phyloP scores from a whole-genome alignment of 2,329 filamentous ascomycete species.

The Westerdykella ornata region DNA sequence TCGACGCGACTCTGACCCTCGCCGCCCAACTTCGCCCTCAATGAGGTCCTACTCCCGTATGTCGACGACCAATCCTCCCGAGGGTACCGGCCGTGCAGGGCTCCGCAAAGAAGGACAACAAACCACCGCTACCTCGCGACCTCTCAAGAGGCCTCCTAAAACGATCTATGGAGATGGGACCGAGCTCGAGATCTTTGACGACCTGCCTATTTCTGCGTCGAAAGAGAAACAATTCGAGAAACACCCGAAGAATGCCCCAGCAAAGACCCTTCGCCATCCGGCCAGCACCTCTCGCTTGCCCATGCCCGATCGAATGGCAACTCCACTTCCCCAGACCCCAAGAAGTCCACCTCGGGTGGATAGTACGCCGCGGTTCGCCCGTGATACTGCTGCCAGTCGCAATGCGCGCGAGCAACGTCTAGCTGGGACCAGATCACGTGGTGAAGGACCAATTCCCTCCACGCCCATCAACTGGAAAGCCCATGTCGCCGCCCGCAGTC shows the following conservation, averaged over 20 bases:
- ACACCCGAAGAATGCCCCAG: constrained; percentile 63
- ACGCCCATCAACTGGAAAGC: constrained; percentile 56
- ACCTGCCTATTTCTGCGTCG: constrained; percentile 79
- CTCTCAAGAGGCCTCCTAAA: constrained; percentile 51
- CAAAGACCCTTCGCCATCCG: constrained; percentile 53
- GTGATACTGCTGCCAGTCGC: constrained; percentile 60
- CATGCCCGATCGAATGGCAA: constrained; percentile 41
- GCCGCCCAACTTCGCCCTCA: constrained; percentile 42
- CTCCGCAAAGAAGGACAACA: constrained; percentile 43
- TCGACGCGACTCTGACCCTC: constrained; percentile 73
- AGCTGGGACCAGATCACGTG: constrained; percentile 39
- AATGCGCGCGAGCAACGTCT: constrained; percentile 58
- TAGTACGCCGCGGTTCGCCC: constrained; percentile 56
- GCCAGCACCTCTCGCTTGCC: constrained; percentile 42
- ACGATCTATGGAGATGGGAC: constrained; percentile 74
- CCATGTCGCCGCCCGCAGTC: constrained; percentile 47
- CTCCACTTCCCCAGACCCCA: constrained; percentile 48
- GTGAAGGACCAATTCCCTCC: constrained; percentile 46
- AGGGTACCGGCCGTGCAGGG: constrained; percentile 44
- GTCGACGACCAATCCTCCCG: constrained; percentile 43
- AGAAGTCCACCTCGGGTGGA: constrained; percentile 48
- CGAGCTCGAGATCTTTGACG: constrained; percentile 89
- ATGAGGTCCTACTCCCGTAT: constrained; percentile 44
- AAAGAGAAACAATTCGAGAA: constrained; percentile 78
- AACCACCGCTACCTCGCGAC: constrained; percentile 48